Percentiles rank a stretch among this genome's conserved stretches.
Conservation (phyloP, 371 early-diverging fungal genomes). For the Smittium mucronatum region DNA sequence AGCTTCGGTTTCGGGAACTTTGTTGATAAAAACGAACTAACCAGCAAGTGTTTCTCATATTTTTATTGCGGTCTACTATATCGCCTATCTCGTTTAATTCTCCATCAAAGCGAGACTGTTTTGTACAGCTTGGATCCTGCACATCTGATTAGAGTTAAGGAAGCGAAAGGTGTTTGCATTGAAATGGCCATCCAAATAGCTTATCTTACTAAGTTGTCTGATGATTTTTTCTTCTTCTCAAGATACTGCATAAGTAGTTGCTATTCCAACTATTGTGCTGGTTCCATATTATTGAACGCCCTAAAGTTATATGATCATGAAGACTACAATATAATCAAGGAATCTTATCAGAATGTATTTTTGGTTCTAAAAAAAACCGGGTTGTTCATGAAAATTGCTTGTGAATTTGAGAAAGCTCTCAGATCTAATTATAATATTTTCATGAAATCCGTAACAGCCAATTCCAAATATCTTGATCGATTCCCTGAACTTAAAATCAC, state of each 20-base stretch:
- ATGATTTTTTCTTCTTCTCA: background rate
- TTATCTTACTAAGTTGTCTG: background rate
- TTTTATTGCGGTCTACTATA: background rate
- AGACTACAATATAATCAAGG: background rate
- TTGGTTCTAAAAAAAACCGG: background rate
- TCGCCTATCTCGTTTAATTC: background rate
- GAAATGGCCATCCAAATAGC: constrained; percentile 7
- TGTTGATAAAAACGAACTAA: background rate
- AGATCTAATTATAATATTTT: background rate
- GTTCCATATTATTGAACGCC: constrained; percentile 4
- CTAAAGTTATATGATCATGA: background rate
- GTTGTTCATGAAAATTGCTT: background rate
- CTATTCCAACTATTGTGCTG: background rate
- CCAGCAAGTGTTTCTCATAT: background rate
- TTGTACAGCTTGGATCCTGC: background rate
- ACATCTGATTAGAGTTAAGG: background rate
- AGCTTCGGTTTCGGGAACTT: background rate
- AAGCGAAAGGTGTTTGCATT: background rate
- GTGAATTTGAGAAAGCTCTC: background rate
- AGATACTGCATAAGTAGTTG: background rate
- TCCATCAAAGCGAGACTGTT: background rate
- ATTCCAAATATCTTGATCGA: background rate
- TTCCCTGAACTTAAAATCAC: constrained; percentile 1
- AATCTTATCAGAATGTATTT: background rate
- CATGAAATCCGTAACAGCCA: background rate